Evolutionary conservation across 73 alveolate genomes (phyloP).

Genomic region (Halteria grandinella): DNA sequence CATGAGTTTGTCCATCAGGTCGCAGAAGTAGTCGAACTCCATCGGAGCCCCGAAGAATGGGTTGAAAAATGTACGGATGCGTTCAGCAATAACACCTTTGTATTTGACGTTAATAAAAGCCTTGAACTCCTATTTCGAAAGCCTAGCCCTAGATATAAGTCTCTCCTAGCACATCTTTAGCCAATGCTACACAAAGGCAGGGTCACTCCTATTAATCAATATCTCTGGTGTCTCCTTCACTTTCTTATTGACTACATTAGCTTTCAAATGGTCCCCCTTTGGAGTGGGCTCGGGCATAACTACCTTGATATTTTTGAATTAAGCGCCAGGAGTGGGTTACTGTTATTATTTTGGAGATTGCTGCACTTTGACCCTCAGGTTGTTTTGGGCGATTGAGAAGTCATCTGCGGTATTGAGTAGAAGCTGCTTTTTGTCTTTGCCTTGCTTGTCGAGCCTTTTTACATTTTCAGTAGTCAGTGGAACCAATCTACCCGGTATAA

Average conservation of each 20-base stretch:
- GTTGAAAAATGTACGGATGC: conserved; percentile 1
- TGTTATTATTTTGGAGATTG: background rate
- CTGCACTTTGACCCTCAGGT: background rate
- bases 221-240: conserved; percentile 12
- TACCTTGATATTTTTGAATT: background rate
- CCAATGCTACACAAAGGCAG: background rate
- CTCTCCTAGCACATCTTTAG: conserved; percentile 36
- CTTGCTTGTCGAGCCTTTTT: too few relatives aligned
- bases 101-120: conserved; percentile 29
- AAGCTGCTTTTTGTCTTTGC: too few relatives aligned
- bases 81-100: conserved; percentile 42
- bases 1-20: conserved; percentile 34
- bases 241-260: conserved; percentile 11
- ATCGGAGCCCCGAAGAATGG: conserved; percentile 38
- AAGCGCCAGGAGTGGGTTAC: background rate
- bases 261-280: background rate
- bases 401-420: too few relatives aligned
- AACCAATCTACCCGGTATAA: background rate
- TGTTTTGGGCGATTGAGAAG: background rate
- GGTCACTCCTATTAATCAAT: background rate
- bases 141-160: conserved; percentile 1
- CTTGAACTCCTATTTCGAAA: conserved; percentile 36
- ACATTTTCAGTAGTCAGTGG: conserved; percentile 12
- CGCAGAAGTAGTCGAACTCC: conserved; percentile 46
- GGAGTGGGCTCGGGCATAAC: background rate